Evolutionary conservation across 345 rosid species (phyloP).

Genomic region (Abelmoschus esculentus): DNA sequence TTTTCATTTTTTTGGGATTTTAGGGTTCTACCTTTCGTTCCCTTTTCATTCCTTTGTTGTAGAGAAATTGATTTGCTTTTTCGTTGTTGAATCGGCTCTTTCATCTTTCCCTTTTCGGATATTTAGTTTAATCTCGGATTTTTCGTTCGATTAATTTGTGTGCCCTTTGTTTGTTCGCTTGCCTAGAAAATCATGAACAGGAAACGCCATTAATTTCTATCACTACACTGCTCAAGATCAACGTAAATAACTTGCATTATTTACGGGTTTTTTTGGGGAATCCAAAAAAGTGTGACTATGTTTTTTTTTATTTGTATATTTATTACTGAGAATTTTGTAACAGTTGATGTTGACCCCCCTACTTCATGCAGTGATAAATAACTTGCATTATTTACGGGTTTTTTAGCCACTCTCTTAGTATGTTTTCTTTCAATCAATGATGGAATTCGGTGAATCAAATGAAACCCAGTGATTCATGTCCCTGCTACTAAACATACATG

Average conservation of each 20-base stretch:
- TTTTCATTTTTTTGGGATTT: not conserved
- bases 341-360: constrained; percentile 33
- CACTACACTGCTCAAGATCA: not conserved
- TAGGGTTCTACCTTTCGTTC: not conserved
- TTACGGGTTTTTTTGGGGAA: not conserved
- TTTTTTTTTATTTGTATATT: not conserved
- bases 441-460: not conserved
- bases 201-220: not conserved
- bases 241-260: not conserved
- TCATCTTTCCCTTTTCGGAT: no score
- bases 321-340: not conserved
- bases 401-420: not conserved
- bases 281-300: not conserved
- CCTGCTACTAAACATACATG: not conserved
- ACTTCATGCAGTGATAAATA: constrained; percentile 68
- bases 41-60: not conserved
- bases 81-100: no score
- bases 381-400: no score
- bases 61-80: no score
- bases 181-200: not conserved
- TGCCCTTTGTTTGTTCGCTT: not conserved
- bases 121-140: not conserved
- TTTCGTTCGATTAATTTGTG: not conserved
- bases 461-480: not conserved
- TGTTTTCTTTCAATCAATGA: not conserved